Evolutionary conservation across 2,329 filamentous ascomycete species (phyloP).

Genomic region (Ceratocystis huliohia): DNA sequence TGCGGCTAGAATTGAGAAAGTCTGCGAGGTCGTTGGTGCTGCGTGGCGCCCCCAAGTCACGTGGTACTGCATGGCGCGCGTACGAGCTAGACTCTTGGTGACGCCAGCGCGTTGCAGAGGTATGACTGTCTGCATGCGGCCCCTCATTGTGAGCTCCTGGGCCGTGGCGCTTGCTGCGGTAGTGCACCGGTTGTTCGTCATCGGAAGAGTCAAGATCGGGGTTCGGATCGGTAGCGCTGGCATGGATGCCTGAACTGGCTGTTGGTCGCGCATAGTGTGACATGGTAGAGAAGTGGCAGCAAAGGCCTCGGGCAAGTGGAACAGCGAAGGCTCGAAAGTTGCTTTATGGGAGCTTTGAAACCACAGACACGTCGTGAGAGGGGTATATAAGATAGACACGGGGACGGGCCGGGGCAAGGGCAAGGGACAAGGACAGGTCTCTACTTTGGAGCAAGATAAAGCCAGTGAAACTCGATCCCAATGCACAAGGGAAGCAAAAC

Average conservation of each 20-base stretch:
- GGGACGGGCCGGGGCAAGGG: background rate
- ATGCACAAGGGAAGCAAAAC: background rate
- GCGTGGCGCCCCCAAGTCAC: conserved; percentile 30
- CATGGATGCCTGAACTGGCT: background rate
- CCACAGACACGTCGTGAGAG: background rate
- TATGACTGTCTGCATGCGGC: conserved; percentile 27
- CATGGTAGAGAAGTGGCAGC: background rate
- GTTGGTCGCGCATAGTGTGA: background rate
- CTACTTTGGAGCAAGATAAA: conserved; percentile 1
- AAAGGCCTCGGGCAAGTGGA: background rate
- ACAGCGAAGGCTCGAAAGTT: background rate
- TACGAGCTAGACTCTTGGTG: conserved; percentile 51
- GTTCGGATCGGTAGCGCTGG: background rate
- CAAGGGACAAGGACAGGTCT: conserved; percentile 5
- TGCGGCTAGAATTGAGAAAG: conserved; percentile 43
- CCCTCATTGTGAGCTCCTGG: conserved; percentile 22
- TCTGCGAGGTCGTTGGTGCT: conserved; percentile 40
- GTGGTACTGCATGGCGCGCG: conserved; percentile 37
- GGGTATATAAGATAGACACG: background rate
- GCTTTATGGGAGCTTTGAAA: too few species aligned
- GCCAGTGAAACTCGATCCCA: background rate
- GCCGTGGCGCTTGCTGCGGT: background rate
- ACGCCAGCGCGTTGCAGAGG: conserved; percentile 47
- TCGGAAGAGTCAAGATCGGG: background rate
- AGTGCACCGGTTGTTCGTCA: conserved; percentile 28